Evolutionary conservation across 2,329 filamentous ascomycete species (phyloP).

Genomic region (Epichloe typhina): DNA sequence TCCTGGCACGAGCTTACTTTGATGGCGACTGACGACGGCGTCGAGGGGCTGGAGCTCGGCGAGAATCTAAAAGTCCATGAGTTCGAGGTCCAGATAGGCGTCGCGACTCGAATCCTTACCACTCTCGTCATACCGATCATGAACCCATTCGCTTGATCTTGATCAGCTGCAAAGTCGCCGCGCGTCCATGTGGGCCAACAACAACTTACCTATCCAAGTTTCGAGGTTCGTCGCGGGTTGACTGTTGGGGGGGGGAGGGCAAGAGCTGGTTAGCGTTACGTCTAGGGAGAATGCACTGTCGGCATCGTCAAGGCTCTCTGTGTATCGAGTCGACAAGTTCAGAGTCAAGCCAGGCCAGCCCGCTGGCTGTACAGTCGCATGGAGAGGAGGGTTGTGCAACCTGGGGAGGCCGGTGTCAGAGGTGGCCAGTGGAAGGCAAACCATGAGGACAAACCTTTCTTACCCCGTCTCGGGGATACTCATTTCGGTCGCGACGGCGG

Average conservation of each 20-base stretch:
- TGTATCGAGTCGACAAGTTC: conserved; percentile 17
- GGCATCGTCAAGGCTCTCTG: conserved; percentile 17
- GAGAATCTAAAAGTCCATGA: conserved; percentile 21
- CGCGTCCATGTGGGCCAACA: conserved; percentile 6
- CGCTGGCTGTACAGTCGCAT: conserved; percentile 13
- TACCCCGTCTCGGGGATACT: conserved; percentile 67
- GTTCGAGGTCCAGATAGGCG: conserved; percentile 1
- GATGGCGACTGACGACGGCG: conserved; percentile 31
- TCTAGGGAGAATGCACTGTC: conserved; percentile 21
- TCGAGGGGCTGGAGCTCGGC: conserved; percentile 28
- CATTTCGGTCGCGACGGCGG: conserved; percentile 22
- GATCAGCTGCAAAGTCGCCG: conserved; percentile 12
- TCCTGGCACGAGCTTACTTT: conserved; percentile 14
- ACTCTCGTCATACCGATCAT: conserved; percentile 75
- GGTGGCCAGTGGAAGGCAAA: not conserved
- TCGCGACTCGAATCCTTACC: conserved; percentile 26
- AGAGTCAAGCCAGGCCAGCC: conserved; percentile 17
- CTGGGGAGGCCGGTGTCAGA: conserved; percentile 10
- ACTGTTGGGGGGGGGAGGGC: conserved; percentile 34
- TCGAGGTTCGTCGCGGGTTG: conserved; percentile 47
- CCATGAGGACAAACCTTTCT: conserved; percentile 58
- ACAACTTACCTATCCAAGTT: conserved; percentile 54
- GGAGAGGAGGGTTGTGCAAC: conserved; percentile 22
- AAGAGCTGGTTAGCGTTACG: conserved; percentile 14
- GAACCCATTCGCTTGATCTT: conserved; percentile 69